Percentiles rank a stretch among this genome's conserved stretches.
phyloP scores from a whole-genome alignment of 1,284 basidiomycete species.

The Leccinum griseonigrum region DNA sequence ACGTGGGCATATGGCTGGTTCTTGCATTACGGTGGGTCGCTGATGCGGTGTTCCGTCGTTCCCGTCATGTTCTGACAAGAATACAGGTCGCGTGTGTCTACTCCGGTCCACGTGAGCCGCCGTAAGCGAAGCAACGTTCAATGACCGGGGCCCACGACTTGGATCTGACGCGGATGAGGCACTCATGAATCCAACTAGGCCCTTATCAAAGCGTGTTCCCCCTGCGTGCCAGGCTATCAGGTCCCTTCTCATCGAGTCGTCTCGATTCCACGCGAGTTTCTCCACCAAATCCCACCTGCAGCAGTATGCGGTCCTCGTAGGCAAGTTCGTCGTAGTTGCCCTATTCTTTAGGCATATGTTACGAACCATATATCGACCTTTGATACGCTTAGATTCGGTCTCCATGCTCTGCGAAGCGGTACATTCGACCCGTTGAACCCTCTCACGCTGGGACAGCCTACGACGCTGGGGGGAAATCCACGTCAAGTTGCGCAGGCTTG shows the following conservation, averaged over 20 bases:
- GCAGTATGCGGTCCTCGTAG: not conserved
- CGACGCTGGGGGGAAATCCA: not conserved
- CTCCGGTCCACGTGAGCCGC: not conserved
- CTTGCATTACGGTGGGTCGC: slow-evolving; percentile 78
- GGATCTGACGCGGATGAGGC: too few species aligned
- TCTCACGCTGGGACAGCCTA: slow-evolving; percentile 2
- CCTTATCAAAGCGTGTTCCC: not conserved
- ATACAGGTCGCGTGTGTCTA: not conserved
- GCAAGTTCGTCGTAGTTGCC: slow-evolving; percentile 9
- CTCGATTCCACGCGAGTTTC: not conserved
- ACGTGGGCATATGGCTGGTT: slow-evolving; percentile 93
- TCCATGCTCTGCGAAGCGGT: slow-evolving; percentile 12
- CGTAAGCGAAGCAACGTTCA: not conserved
- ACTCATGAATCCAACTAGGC: too few species aligned
- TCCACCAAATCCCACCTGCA: not conserved
- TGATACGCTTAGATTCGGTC: slow-evolving; percentile 5
- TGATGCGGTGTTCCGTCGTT: not conserved
- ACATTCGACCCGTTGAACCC: slow-evolving; percentile 1
- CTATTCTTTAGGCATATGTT: too few species aligned
- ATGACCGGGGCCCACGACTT: too few species aligned
- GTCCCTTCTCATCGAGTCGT: not conserved
- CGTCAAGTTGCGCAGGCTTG: not conserved
- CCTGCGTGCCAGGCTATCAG: not conserved
- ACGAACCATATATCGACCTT: too few species aligned
- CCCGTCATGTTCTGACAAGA: slow-evolving; percentile 8